phyloP scores from a whole-genome alignment of 768 basidiomycete genomes.

The Leccinum disarticulatum region DNA sequence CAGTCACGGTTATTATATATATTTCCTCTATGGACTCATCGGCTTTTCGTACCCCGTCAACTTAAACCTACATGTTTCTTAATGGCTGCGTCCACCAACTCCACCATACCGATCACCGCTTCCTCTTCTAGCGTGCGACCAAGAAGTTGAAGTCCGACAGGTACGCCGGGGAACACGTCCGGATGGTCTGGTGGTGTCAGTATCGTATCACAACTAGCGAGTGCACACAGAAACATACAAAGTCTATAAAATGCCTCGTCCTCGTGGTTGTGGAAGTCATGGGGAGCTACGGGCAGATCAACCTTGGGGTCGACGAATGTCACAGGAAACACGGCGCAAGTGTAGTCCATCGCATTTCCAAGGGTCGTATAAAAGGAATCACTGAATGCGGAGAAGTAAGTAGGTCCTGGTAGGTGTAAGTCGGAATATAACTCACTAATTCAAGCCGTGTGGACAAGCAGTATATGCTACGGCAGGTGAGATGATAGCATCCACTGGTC shows the following conservation, averaged over 20 bases:
- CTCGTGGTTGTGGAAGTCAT: slow-evolving; percentile 41
- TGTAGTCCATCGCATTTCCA: slow-evolving; percentile 49
- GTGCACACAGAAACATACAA: slow-evolving; percentile 35
- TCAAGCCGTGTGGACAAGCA: slow-evolving; percentile 45
- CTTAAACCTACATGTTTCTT: slow-evolving; percentile 17
- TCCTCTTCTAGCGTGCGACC: slow-evolving; percentile 52
- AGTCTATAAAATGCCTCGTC: slow-evolving; percentile 46
- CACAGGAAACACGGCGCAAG: slow-evolving; percentile 46
- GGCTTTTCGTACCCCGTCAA: neutral
- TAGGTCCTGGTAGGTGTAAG: slow-evolving; percentile 14
- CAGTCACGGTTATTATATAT: neutral
- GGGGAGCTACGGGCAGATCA: slow-evolving; percentile 35
- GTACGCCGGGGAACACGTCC: slow-evolving; percentile 43
- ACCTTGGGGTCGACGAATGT: slow-evolving; percentile 43
- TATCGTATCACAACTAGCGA: neutral
- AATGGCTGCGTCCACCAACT: slow-evolving; percentile 41
- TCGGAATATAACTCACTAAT: slow-evolving; percentile 32
- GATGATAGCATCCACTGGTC: slow-evolving; percentile 55
- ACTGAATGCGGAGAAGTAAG: slow-evolving; percentile 19
- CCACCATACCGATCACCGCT: slow-evolving; percentile 49
- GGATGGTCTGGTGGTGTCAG: slow-evolving; percentile 40
- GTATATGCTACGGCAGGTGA: slow-evolving; percentile 43
- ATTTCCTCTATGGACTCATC: neutral
- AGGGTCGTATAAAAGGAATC: slow-evolving; percentile 46
- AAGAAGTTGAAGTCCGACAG: slow-evolving; percentile 48